phyloP scores from a whole-genome alignment of 2,329 filamentous ascomycete genomes.

The Aspergillus proliferans region DNA sequence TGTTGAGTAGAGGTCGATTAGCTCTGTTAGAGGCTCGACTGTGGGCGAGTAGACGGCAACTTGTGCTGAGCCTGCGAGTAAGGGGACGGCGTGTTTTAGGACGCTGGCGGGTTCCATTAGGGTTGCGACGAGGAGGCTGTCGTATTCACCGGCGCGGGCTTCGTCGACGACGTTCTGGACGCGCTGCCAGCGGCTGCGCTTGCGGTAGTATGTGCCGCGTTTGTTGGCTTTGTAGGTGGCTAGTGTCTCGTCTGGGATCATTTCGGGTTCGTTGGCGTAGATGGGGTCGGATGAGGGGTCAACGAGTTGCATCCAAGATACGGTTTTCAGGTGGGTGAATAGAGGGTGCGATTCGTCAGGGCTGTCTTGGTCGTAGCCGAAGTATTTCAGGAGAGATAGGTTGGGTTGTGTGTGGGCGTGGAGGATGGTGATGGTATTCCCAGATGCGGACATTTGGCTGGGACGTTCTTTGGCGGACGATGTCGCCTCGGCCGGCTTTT shows the following conservation, averaged over 20 bases:
- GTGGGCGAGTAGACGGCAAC: conserved; percentile 79
- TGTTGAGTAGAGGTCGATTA: conserved; percentile 81
- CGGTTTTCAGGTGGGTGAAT: conserved; percentile 68
- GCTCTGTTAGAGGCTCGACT: conserved; percentile 68
- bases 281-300: conserved; percentile 67
- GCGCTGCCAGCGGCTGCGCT: conserved; percentile 74
- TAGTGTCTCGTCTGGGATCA: conserved; percentile 56
- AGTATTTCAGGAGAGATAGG: conserved; percentile 80
- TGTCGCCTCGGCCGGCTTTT: neutral
- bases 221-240: conserved; percentile 72
- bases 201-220: conserved; percentile 79
- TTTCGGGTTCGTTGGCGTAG: conserved; percentile 61
- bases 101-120: conserved; percentile 75
- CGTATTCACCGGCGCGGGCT: conserved; percentile 68
- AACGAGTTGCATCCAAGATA: conserved; percentile 89
- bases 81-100: conserved; percentile 66
- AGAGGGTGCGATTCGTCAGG: conserved; percentile 67
- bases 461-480: conserved; percentile 19
- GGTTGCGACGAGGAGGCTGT: conserved; percentile 75
- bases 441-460: conserved; percentile 39
- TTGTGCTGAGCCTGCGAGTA: conserved; percentile 75
- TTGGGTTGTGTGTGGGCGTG: conserved; percentile 73
- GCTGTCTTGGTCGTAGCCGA: conserved; percentile 69
- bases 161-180: conserved; percentile 67
- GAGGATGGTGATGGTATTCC: conserved; percentile 54